Conservation (phyloP, 495 filamentous ascomycete species). For the Trichoderma erinaceum region DNA sequence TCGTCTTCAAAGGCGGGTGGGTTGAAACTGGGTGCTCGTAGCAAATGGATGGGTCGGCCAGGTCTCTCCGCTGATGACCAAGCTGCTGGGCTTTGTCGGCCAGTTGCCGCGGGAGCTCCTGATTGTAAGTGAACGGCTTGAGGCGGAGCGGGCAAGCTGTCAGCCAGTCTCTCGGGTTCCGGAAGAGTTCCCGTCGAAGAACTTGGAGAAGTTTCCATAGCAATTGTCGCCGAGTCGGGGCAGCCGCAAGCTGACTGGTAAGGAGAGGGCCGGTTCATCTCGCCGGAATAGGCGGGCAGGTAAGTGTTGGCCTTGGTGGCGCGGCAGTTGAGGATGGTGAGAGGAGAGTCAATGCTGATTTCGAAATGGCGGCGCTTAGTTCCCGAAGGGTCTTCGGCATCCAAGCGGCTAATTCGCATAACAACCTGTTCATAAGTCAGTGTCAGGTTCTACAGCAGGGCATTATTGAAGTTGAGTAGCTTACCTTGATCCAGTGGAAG, state of each 20-base stretch:
- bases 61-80: slow-evolving; percentile 14
- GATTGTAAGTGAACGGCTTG: slow-evolving; percentile 28
- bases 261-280: slow-evolving; percentile 42
- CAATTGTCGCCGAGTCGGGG: slow-evolving; percentile 56
- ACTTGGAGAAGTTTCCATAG: slow-evolving; percentile 29
- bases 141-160: slow-evolving; percentile 25
- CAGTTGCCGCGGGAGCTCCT: slow-evolving; percentile 18
- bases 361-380: slow-evolving; percentile 89
- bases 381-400: slow-evolving; percentile 67
- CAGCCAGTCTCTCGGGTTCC: not conserved
- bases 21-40: slow-evolving; percentile 82
- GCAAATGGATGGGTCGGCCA: slow-evolving; percentile 74
- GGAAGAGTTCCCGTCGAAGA: slow-evolving; percentile 30
- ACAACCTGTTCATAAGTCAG: slow-evolving; percentile 64
- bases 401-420: slow-evolving; percentile 85
- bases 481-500: slow-evolving; percentile 98
- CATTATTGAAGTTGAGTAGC: slow-evolving; percentile 16
- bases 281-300: slow-evolving; percentile 75
- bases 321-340: slow-evolving; percentile 90
- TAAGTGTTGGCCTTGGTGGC: slow-evolving; percentile 87
- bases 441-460: slow-evolving; percentile 8
- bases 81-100: slow-evolving; percentile 20
- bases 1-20: slow-evolving; percentile 89
- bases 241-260: slow-evolving; percentile 68
- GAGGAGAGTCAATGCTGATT: slow-evolving; percentile 97